Base-by-base conservation (phyloP, 768 basidiomycete genomes). In the Arthromyces matolae region DNA sequence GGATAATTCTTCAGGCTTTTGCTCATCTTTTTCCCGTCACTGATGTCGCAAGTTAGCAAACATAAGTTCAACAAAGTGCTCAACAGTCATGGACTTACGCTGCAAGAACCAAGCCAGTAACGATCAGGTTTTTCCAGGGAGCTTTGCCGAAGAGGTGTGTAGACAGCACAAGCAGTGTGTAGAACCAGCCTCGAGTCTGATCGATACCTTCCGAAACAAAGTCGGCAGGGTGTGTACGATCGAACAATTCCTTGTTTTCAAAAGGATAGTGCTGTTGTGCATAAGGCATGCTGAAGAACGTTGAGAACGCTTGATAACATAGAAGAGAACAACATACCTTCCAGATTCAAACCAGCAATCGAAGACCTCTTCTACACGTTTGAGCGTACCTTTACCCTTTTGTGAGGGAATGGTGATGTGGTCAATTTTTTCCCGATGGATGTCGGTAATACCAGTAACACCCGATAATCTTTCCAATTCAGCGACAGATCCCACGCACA, bases 331-430 rank as follows among this genome's bases (percentile, higher is more conserved):
- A 43, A 57, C 80, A 52, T 55, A 93, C 93, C 89, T 93, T 71
- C 96, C 96, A 4, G 95, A 98, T 70, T 99, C 96, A 62, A 99
- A 99, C 96, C 96, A 99, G 61, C 96, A 99, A 63, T 99, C 96
- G 62, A 99, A 98, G 29, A 99, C 93, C 65, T 98, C 96, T 50
- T 96, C 91, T n/a, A 97, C 77, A 40, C 96, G 84, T 67, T 79
- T 89, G 19, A 99, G 70, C 9, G 68, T 67, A 13, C 95, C 95
- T 58, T 91, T 94, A 43, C 94, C 95, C 64, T 80, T 69, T 62
- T 84, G 73, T 16, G 93, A 96, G 8, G 95, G 96, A 59, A 98
- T 97, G 41, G 91, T 94, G 70, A 99, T 89, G 62, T 91, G 83
- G 64, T 98, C 94, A 59, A 99, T 93, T 60, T 83, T 90, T 54